Evolutionary conservation across 1,284 basidiomycete species (phyloP), one percentile per base, ranked within the genome.

Genomic region (Apiotrichum domesticum): DNA sequence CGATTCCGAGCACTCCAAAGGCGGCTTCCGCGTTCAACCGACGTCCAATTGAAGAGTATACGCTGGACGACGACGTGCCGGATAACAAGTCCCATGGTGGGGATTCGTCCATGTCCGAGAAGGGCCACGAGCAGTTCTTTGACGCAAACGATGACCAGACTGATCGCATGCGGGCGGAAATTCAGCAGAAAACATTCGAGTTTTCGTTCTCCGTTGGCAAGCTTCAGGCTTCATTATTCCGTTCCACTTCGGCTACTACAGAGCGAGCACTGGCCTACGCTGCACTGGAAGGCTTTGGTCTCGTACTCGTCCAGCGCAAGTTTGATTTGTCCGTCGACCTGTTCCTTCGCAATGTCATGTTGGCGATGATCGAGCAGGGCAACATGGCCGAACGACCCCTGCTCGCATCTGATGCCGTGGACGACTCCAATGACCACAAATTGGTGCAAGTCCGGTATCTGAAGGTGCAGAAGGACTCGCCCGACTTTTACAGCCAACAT

Each of bases 291-390:
- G 84, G 84, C 35, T 99, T 98, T 71, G 82, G 82, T 32, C 79
- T 97, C 45, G 78, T 79, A 2, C 88, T 93, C 66, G 82, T 82
- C 1, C 77, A 92, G 58, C 83, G 88, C 8, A 87, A 92, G 70
- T 90, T 83, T 68, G 88, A 93, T 71, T 88, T 98, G 85, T 84
- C 84, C 46, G 91, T 97, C 37, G 86, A 90, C 66, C 81, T 98
- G 35, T 85, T 84, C 58, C 82, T 98, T 21, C 84, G 86, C 83
- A 88, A 75, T 61, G 79, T 76, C 21, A 77, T 77, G 9, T 73
- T 83, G n/a, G 78, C 80, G 51, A 79, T 83, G 69, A 80, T 87
- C 37, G 86, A 90, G 60, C 79, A 82, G 8, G 81, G 80, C 13
- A 46, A 46, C 33, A 78, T 78, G 46, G 71, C 80, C 10, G 79